Evolutionary conservation across 164 flowering plant species (phyloP), one percentile per base, ranked within the genome.

Genomic region (Umbilicus rupestris): DNA sequence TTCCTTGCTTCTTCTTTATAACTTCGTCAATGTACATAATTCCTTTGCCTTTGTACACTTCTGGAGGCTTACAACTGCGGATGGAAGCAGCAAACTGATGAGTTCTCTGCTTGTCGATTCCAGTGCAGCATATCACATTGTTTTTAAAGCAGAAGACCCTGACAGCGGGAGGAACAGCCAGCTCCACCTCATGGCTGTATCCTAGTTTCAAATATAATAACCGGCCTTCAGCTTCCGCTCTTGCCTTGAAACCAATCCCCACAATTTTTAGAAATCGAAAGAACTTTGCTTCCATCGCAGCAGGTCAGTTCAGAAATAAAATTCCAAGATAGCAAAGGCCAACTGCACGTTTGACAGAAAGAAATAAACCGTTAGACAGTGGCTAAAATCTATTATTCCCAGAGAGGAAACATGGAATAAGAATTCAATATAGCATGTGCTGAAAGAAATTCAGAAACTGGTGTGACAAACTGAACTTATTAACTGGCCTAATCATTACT

Each of bases 241-340:
- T 84, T 20, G 98, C 98, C 76, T 88, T 92, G 82, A 84, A 88
- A 30, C 97, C 98, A 41, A 88, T 88, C 19, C 97, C 96, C 26
- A 92, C 96, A 55, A 90, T 87, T 80, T 88, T 92, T 5, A 92
- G 83, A 70, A 90, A 85, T 28, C 89, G 87, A 73, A 90, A 88
- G 79, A 82, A 90, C 69, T 90, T 82, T 24, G 93, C 91, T 73
- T 89, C 93, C 92, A 87, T 85, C 68, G 22, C 12, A 10, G 47
- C 11, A 49, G 26, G 26, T 5, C 55, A 49, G n/a, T 45, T 45
- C 55, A n/a, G 9, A n/a, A 49, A 49, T 20, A 16, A 0, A 46
- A 46, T 7, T 46, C n/a, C 4, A 17, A 46, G 20, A 46, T 16
- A 46, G 55, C 26, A 49, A 49, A 49, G 26, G n/a, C 6, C 4